A percentile compares a stretch with the other conserved stretches of the same genome.
phyloP scores from a whole-genome alignment of 345 rosid species.

The rapeseed (Brassica napus) region DNA sequence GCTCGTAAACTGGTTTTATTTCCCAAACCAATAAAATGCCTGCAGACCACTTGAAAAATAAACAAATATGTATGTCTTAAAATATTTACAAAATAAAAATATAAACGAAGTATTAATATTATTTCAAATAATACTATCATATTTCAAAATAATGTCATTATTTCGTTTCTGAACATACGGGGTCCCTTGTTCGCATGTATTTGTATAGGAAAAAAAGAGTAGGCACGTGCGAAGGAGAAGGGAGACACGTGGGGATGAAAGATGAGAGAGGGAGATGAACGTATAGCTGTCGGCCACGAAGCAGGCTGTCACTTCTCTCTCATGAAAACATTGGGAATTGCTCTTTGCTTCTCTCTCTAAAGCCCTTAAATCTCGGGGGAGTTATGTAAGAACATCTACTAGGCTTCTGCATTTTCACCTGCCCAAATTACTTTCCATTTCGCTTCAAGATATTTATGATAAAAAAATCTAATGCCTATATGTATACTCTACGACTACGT shows the following conservation, averaged over 20 bases:
- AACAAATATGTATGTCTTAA: neutral
- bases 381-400: constrained; percentile 27
- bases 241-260: constrained; percentile 27
- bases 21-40: constrained; percentile 36
- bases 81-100: neutral
- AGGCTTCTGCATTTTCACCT: constrained; percentile 46
- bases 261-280: constrained; percentile 1
- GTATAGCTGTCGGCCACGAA: constrained; percentile 39
- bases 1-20: constrained; percentile 23
- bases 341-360: constrained; percentile 21
- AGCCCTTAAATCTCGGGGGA: constrained; percentile 44
- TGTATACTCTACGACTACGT: constrained; percentile 7
- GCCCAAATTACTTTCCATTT: constrained; percentile 32
- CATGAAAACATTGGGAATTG: constrained; percentile 38
- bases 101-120: no score
- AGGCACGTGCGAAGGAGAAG: constrained; percentile 29
- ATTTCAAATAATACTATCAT: no score
- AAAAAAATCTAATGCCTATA: neutral
- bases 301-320: constrained; percentile 34
- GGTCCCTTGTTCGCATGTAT: constrained; percentile 13
- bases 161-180: constrained; percentile 18
- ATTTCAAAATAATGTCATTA: neutral
- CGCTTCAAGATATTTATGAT: neutral
- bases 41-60: constrained; percentile 29
- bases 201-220: neutral